Evolutionary conservation across 2,329 filamentous ascomycete genomes (phyloP), one percentile per base, ranked within the genome.

Genomic region (Polytolypa hystricis): DNA sequence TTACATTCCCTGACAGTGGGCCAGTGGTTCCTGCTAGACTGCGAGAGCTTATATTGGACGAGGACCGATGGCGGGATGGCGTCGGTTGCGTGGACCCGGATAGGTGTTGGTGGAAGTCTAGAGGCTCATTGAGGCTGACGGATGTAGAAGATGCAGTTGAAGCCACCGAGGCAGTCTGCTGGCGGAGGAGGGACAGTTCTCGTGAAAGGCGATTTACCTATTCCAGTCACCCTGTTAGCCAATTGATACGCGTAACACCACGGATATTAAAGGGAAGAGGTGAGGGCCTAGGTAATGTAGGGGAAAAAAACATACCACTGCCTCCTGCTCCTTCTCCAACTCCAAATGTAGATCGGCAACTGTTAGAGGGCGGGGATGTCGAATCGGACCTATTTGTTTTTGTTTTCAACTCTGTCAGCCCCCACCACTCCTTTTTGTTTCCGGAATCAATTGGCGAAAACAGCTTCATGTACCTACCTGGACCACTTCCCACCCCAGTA

Each of bases 271-370:
- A 18, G n/a, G 17, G 27, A 35, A 18, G 8, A 25, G 25, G 10
- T 5, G 12, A n/a, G n/a, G n/a, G n/a, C n/a, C n/a, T n/a, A n/a
- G n/a, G n/a, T 8, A 20, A 36, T n/a, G 25, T 28, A 25, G 19
- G 35, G n/a, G 10, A 15, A 19, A 11, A 25, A 17, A 15, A 18
- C 77, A 45, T 70, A 91, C 87, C 51, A 95, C 81, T 23, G 86
- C 84, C 60, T 96, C 89, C 51, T 96, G 87, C 56, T 96, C 89
- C 60, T 93, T 91, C 61, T 96, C 89, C 17, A 95, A 70, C 63
- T 94, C 77, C 41, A 83, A 70, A 58, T 95, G 86, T 42, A 96
- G 70, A 58, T 96, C 89, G 3, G 85, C 82, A 1, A 85, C 79
- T 0, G 89, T 95, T 56, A 95, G 65, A 3, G 87, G 87, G 23